phyloP scores from a whole-genome alignment of 192 early-diverging fungal genomes.

The Kappamyces sp. region DNA sequence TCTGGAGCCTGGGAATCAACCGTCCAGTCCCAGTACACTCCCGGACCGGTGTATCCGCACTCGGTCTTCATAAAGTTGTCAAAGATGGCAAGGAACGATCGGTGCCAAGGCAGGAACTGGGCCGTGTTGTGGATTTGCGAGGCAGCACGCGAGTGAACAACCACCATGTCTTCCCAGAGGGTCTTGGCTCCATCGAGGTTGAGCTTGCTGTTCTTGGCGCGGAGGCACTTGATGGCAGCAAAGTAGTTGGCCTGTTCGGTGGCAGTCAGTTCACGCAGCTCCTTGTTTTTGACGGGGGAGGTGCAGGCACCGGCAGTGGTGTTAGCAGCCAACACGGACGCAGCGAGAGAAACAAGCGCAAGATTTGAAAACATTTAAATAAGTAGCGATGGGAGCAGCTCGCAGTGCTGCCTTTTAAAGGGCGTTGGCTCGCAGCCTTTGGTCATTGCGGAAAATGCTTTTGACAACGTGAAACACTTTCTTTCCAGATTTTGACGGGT shows the following conservation, averaged over 20 bases:
- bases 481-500: too few species aligned
- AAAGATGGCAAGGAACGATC: constrained; percentile 17
- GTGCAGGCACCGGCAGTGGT: constrained; percentile 16
- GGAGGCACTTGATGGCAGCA: constrained; percentile 18
- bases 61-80: constrained; percentile 20
- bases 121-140: constrained; percentile 2
- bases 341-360: too few species aligned
- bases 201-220: constrained; percentile 10
- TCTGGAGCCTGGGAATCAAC: constrained; percentile 41
- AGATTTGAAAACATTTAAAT: too few species aligned
- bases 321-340: too few species aligned
- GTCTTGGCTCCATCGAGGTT: not conserved
- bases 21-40: constrained; percentile 68
- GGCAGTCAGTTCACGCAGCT: constrained; percentile 24
- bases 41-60: constrained; percentile 26
- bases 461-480: too few species aligned
- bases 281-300: constrained; percentile 7
- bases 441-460: too few species aligned
- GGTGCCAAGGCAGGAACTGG: constrained; percentile 38
- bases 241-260: constrained; percentile 14
- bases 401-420: too few species aligned
- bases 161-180: constrained; percentile 25
- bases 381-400: too few species aligned
- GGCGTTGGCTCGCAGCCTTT: too few species aligned
- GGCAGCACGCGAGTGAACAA: constrained; percentile 8